A percentile compares a stretch with the other conserved stretches of the same genome.
Evolutionary conservation across 768 basidiomycete genomes (phyloP).

Genomic region (Russula lepida): DNA sequence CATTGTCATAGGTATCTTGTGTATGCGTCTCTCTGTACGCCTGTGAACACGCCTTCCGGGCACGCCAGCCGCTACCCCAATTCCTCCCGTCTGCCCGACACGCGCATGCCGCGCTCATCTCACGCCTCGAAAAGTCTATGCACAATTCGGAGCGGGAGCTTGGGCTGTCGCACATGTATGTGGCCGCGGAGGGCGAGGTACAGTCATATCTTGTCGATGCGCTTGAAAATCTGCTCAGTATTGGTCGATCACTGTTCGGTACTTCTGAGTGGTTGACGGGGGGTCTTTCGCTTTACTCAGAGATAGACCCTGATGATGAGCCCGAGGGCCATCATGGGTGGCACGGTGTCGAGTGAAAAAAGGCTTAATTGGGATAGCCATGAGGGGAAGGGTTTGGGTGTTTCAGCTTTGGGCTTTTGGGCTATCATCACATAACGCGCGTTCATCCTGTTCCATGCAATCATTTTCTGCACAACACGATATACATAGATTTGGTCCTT

Average conservation of each 20-base stretch:
- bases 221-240: constrained; percentile 34
- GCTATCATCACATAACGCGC: too few relatives aligned
- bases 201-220: constrained; percentile 36
- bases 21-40: constrained; percentile 42
- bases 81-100: constrained; percentile 40
- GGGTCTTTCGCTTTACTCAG: not conserved
- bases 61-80: constrained; percentile 40
- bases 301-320: not conserved
- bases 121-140: constrained; percentile 31
- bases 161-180: constrained; percentile 34
- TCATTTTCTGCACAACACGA: not conserved
- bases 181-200: constrained; percentile 37
- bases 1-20: constrained; percentile 32
- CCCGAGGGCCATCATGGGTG: not conserved
- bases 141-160: constrained; percentile 24
- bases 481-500: not conserved
- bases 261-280: constrained; percentile 36
- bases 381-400: not conserved
- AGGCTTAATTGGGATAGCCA: not conserved
- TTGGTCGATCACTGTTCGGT: constrained; percentile 37
- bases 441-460: not conserved
- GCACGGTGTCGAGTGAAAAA: not conserved
- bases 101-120: constrained; percentile 32
- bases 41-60: constrained; percentile 40
- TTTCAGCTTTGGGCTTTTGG: not conserved